Evolutionary conservation across 306 rosid genomes (phyloP).

Genomic region (Dryas octopetala): DNA sequence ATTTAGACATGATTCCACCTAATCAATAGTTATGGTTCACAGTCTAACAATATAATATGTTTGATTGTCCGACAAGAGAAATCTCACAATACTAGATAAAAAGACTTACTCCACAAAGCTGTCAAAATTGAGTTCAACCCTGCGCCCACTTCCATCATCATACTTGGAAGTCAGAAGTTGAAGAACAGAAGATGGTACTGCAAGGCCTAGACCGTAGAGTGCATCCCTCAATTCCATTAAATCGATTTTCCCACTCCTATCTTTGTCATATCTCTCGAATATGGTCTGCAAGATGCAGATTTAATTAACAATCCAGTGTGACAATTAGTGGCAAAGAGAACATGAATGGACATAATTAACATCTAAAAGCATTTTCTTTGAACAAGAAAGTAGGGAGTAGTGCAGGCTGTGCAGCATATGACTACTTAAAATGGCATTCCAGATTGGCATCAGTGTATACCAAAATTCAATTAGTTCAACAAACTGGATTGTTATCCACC

Average conservation of each 20-base stretch:
- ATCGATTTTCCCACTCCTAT: slow-evolving; percentile 83
- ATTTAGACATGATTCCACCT: neutral
- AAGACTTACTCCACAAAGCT: slow-evolving; percentile 77
- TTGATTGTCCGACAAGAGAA: neutral
- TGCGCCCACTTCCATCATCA: slow-evolving; percentile 52
- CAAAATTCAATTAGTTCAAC: neutral
- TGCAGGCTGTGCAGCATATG: neutral
- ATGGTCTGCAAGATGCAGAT: slow-evolving; percentile 46
- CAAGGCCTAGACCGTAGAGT: slow-evolving; percentile 74
- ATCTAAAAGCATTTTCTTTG: neutral
- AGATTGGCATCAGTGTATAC: neutral
- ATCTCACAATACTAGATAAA: neutral
- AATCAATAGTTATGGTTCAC: neutral
- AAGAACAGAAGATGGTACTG: slow-evolving; percentile 68
- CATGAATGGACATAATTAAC: slow-evolving; percentile 2
- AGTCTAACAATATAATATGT: neutral
- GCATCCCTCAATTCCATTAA: slow-evolving; percentile 87
- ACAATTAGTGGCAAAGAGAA: neutral
- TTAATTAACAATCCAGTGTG: slow-evolving; percentile 2
- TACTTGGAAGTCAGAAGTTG: slow-evolving; percentile 70
- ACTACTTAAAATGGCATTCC: neutral
- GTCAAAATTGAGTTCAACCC: slow-evolving; percentile 71
- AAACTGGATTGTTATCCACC: neutral
- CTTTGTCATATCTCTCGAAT: slow-evolving; percentile 83
- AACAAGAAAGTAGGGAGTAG: neutral